A percentile compares a stretch with the other conserved stretches of the same genome.
These are phyloP conservation scores for Mollisiaceae sp. DNA, from an alignment of 2,329 filamentous ascomycete genomes.

Conservation along the genomic window DNA sequence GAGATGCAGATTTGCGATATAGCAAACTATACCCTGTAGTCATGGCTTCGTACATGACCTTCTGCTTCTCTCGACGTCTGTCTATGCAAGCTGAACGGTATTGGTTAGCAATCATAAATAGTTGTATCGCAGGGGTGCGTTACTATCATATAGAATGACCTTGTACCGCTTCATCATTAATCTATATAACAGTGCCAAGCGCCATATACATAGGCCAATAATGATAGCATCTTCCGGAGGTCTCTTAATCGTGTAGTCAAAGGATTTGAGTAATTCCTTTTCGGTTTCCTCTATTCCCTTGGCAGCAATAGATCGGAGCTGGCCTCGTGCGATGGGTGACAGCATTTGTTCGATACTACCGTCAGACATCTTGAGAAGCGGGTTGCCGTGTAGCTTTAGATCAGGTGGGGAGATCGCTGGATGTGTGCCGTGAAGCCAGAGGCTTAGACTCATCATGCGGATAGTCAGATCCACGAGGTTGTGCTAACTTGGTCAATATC, in stretches of 20 bases:
- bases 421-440: conserved; percentile 1
- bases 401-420: background rate
- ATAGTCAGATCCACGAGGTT: background rate
- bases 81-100: background rate
- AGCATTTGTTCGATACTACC: background rate
- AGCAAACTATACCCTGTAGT: background rate
- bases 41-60: conserved; percentile 8
- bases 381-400: background rate
- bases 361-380: background rate
- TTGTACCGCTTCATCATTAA: conserved; percentile 2
- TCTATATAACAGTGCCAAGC: background rate
- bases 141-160: background rate
- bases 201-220: background rate
- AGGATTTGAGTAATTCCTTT: background rate
- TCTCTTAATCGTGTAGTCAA: background rate
- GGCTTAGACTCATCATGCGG: background rate
- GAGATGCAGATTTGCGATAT: background rate
- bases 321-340: background rate
- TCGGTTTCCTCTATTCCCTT: background rate
- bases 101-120: background rate
- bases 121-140: too few species aligned
- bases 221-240: background rate
- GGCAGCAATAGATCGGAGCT: background rate
- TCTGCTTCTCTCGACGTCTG: background rate
- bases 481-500: background rate